These are phyloP conservation scores for Penicillium polonicum DNA, from an alignment of 2,329 filamentous ascomycete species.

Conservation along the genomic window DNA sequence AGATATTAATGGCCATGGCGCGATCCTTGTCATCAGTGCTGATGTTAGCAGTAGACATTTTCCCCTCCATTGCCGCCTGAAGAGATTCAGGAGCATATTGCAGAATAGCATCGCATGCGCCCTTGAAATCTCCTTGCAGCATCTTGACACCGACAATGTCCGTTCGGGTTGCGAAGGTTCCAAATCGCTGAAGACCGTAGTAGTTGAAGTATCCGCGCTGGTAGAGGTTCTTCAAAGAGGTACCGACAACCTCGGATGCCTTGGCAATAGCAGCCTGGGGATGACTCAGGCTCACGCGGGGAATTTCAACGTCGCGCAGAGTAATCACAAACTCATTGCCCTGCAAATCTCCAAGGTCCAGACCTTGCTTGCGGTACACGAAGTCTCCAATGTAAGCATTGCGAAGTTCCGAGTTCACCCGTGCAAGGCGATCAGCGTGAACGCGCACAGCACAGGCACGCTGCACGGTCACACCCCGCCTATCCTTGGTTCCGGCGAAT, in stretches of 20 bases:
- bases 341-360: slow-evolving; percentile 77
- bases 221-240: slow-evolving; percentile 65
- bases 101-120: slow-evolving; percentile 74
- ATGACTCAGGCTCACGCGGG: slow-evolving; percentile 40
- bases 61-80: slow-evolving; percentile 52
- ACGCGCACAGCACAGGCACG: slow-evolving; percentile 67
- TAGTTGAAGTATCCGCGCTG: slow-evolving; percentile 91
- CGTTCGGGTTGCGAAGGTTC: slow-evolving; percentile 81
- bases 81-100: slow-evolving; percentile 66
- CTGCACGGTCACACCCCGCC: slow-evolving; percentile 81
- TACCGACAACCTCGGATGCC: slow-evolving; percentile 49
- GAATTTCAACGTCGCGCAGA: slow-evolving; percentile 76
- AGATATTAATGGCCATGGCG: slow-evolving; percentile 74
- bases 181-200: slow-evolving; percentile 95
- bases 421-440: slow-evolving; percentile 62
- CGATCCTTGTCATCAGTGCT: slow-evolving; percentile 75
- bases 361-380: slow-evolving; percentile 66
- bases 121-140: slow-evolving; percentile 75
- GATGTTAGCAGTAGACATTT: slow-evolving; percentile 48
- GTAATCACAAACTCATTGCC: slow-evolving; percentile 95
- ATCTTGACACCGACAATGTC: slow-evolving; percentile 83
- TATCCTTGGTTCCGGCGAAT: slow-evolving; percentile 89
- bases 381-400: slow-evolving; percentile 74
- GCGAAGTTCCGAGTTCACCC: slow-evolving; percentile 61
- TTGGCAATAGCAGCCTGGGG: slow-evolving; percentile 49